Conservation (phyloP, 2,329 filamentous ascomycete genomes). For the Albifimbria verrucaria region DNA sequence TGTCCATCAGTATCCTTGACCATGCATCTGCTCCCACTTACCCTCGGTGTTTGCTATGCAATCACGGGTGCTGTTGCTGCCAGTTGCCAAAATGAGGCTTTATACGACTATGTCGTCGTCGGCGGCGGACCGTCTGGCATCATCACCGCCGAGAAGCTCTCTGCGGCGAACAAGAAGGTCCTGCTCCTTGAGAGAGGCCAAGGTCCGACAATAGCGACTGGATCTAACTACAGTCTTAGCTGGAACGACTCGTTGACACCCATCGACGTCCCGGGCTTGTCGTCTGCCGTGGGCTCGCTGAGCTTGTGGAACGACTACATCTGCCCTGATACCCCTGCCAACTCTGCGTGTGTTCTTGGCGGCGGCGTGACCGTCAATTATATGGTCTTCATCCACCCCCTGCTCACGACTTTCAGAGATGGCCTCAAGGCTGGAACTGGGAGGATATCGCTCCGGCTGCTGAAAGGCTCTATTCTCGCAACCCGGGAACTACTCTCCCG, state of each 20-base stretch:
- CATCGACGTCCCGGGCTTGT: background rate
- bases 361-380: background rate
- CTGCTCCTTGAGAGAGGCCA: background rate
- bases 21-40: too few species aligned
- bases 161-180: background rate
- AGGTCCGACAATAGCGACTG: background rate
- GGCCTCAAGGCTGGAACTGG: slow-evolving; percentile 65
- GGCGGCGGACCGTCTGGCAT: background rate
- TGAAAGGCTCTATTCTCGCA: slow-evolving; percentile 56
- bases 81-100: too few species aligned
- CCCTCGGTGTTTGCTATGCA: too few species aligned
- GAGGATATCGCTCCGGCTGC: slow-evolving; percentile 54
- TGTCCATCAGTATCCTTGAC: too few species aligned
- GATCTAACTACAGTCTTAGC: background rate
- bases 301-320: background rate
- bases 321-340: background rate
- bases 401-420: slow-evolving; percentile 65
- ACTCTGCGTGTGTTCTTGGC: background rate
- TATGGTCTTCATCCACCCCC: slow-evolving; percentile 26
- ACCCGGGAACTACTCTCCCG: slow-evolving; percentile 49
- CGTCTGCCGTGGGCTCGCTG: background rate
- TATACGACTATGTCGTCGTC: background rate
- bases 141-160: background rate
- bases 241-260: background rate
- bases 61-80: too few species aligned